A percentile compares a stretch with the other conserved stretches of the same genome.
Conservation (phyloP, 208 protist species). For the Wallacemonas collosoma region DNA sequence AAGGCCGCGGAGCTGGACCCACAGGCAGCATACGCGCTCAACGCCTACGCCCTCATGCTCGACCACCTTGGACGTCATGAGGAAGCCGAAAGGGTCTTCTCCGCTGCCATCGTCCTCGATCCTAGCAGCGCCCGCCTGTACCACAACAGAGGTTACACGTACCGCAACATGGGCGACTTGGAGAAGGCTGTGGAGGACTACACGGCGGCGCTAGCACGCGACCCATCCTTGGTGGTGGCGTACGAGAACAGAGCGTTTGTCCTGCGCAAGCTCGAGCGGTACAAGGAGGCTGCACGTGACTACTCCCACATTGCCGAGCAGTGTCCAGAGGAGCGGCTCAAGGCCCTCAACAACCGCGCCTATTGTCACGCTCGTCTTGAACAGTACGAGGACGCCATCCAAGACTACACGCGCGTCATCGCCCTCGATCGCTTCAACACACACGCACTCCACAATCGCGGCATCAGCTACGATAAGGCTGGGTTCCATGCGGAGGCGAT, state of each 20-base stretch:
- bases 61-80: constrained; percentile 61
- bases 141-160: constrained; percentile 76
- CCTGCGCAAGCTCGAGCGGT: constrained; percentile 69
- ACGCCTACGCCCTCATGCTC: constrained; percentile 77
- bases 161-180: constrained; percentile 65
- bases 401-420: constrained; percentile 79
- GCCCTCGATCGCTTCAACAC: constrained; percentile 54
- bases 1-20: constrained; percentile 56
- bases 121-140: constrained; percentile 63
- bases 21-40: constrained; percentile 65
- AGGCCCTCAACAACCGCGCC: constrained; percentile 80
- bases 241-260: constrained; percentile 66
- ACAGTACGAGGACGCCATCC: constrained; percentile 65
- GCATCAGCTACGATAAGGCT: constrained; percentile 81
- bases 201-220: constrained; percentile 42
- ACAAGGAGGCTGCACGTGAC: constrained; percentile 49
- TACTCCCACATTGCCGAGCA: constrained; percentile 60
- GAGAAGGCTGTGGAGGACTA: constrained; percentile 78
- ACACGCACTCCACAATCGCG: constrained; percentile 88
- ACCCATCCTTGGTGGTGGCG: constrained; percentile 29
- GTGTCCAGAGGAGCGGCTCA: constrained; percentile 27
- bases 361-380: constrained; percentile 72
- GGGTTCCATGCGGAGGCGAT: constrained; percentile 67
- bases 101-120: constrained; percentile 56
- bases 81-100: constrained; percentile 70